Evolutionary conservation across 2,329 filamentous ascomycete genomes (phyloP), one percentile per base, ranked within the genome.

Genomic region (Epichloe elymi): DNA sequence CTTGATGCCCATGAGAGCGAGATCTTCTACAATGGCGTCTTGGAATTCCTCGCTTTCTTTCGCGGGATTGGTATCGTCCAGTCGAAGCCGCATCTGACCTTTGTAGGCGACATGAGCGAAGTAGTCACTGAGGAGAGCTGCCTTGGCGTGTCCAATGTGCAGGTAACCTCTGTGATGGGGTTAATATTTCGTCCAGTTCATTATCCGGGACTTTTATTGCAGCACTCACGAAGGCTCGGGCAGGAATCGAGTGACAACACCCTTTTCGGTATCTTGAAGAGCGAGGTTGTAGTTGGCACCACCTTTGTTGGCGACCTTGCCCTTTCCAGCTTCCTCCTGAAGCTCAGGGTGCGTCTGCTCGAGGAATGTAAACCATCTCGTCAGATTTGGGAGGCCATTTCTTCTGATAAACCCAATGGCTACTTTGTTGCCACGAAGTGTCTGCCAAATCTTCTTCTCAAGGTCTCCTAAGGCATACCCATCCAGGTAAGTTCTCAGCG

Each of bases 41-140:
- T 97, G 85, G 66, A 85, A 98, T 71, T 97, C 93, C 66, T 91
- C 83, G 74, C 95, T 96, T 75, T 98, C 93, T 68, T 97, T 97
- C 54, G 86, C 83, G 7, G 93, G 93, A 70, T 98, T 98, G 51
- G 93, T 98, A 64, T 98, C 93, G 65, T 98, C 93, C 63, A 98
- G 93, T 54, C 93, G 86, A 47, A 97, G 80, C 53, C 94, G 82
- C 60, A 98, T 76, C 61, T 85, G 94, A 61, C 93, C 93, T 54
- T 91, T 83, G 74, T 95, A 95, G 60, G 88, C 86, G 66, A 89
- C 85, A 68, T 96, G 89, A 43, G 89, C 91, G 60, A 97, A 97
- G 75, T 95, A 97, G 67, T 97, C 90, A 72, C 93, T 95, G 52
- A 97, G 80, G 51, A 95, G 76, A 5, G 89, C 89, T 33, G 89